phyloP scores from a whole-genome alignment of 345 rosid genomes.

The Raphanus sativus region DNA sequence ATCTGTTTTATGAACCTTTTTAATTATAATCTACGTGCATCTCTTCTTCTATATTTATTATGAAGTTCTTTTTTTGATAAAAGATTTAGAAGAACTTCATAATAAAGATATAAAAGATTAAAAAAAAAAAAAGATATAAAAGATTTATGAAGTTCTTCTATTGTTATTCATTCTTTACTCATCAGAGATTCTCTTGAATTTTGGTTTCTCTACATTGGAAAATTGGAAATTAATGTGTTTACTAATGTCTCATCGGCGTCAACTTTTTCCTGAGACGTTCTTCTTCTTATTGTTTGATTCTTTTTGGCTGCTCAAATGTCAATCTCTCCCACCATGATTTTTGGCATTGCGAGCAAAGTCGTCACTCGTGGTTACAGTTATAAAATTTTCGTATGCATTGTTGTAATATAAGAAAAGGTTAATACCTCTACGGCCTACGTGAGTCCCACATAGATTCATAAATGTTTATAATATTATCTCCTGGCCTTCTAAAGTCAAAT shows the following conservation, averaged over 20 bases:
- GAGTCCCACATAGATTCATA: too few species aligned
- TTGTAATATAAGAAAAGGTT: not conserved
- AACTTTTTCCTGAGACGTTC: not conserved
- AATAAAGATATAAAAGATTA: too few species aligned
- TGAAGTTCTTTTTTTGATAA: too few species aligned
- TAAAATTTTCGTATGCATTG: not conserved
- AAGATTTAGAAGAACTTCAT: too few species aligned
- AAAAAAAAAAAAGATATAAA: too few species aligned
- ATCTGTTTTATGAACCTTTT: conserved; percentile 23
- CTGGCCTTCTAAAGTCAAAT: conserved; percentile 24
- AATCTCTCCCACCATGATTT: conserved; percentile 15
- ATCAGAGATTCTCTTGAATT: not conserved
- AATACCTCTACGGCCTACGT: too few species aligned
- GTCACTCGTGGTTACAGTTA: conserved; percentile 9
- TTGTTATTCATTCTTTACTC: too few species aligned
- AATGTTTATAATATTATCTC: conserved; percentile 8
- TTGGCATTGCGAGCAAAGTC: conserved; percentile 9
- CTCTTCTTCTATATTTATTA: not conserved
- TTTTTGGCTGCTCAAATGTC: not conserved
- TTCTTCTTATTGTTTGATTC: not conserved
- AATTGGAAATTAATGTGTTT: not conserved
- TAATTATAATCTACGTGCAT: conserved; percentile 8
- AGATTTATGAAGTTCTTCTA: not conserved
- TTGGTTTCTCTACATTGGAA: not conserved
- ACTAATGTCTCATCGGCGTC: not conserved